Evolutionary conservation across 139 green algal genomes (phyloP), one percentile per base, ranked within the genome.

Genomic region (Diplosphaera chodatii): DNA sequence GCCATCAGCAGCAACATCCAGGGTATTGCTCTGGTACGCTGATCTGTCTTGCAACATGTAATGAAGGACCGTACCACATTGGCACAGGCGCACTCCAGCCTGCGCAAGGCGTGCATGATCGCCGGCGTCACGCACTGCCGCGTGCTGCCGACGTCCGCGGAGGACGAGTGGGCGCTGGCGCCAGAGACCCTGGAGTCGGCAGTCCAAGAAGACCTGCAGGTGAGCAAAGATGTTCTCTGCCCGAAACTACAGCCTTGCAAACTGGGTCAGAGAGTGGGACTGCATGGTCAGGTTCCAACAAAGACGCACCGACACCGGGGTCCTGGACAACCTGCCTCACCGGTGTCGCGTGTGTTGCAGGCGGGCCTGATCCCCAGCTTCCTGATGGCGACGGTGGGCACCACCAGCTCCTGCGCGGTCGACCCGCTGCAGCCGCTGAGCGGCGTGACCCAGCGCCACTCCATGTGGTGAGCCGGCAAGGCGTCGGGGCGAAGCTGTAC

Each of bases 101-200:
- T 92, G 55, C 75, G 85, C 48, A 96, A 96, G 80, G 91, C 89
- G 0, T 87, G 84, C 80, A 91, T 90, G 85, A 79, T 95, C 8
- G 82, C 79, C 13, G 89, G 85, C 34, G 72, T 93, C 4, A 71
- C 75, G 25, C 83, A 93, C 69, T 71, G 86, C 23, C 81, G 91
- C 2, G 1, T 80, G 33, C 72, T 96, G 63, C 79, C 77, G 31
- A 82, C 87, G 30, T 23, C 21, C 27, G 63, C 32, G 1, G 74
- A 67, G 16, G 29, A 84, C 8, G 77, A 74, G 22, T 93, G 64
- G n/a, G 85, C 86, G 1, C 67, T 96, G 37, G 40, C 81, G 34
- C 72, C 88, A 5, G 55, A 68, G 30, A 79, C 55, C 0, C 79
- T 96, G 33, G 33, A 83, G 69, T 68, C 63, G 3, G 82, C 82